phyloP scores from a whole-genome alignment of 495 filamentous ascomycete species.

The Hypoxylon fuscum region DNA sequence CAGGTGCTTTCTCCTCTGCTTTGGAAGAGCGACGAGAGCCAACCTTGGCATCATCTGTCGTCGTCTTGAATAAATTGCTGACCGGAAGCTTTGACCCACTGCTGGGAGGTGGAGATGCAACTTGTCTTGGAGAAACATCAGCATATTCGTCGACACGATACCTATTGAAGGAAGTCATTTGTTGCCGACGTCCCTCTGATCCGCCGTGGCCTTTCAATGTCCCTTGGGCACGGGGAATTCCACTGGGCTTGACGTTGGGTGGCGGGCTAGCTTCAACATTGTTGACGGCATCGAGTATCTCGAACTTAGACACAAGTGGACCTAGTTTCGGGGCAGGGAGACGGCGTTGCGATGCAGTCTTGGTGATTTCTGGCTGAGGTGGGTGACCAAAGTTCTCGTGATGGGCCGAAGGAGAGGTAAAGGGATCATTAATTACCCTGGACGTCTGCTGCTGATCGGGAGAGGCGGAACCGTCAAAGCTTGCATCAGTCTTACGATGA shows the following conservation, averaged over 20 bases:
- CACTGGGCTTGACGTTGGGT: slow-evolving; percentile 11
- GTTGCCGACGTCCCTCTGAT: slow-evolving; percentile 3
- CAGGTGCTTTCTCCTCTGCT: not conserved
- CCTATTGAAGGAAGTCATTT: not conserved
- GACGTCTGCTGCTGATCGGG: slow-evolving; percentile 6
- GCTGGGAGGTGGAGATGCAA: slow-evolving; percentile 9
- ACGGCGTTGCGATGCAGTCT: slow-evolving; percentile 21
- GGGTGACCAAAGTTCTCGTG: not conserved
- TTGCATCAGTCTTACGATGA: slow-evolving; percentile 29
- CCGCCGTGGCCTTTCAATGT: slow-evolving; percentile 2
- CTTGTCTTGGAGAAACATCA: slow-evolving; percentile 14
- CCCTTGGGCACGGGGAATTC: slow-evolving; percentile 19
- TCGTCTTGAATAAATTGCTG: not conserved
- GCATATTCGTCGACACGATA: not conserved
- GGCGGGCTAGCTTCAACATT: slow-evolving; percentile 29
- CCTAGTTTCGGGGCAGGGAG: slow-evolving; percentile 36
- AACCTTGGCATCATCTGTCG: not conserved
- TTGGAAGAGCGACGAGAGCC: not conserved
- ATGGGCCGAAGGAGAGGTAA: not conserved
- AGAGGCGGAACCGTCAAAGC: slow-evolving; percentile 22
- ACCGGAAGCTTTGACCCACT: slow-evolving; percentile 6
- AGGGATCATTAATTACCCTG: not conserved
- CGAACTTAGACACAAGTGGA: slow-evolving; percentile 53
- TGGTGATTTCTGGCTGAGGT: slow-evolving; percentile 10
- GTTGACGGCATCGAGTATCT: slow-evolving; percentile 48